Percentiles rank a stretch among this genome's conserved stretches.
These are phyloP conservation scores for Fraxinus floribunda DNA, from an alignment of 305 asterid genomes.

Conservation along the genomic window DNA sequence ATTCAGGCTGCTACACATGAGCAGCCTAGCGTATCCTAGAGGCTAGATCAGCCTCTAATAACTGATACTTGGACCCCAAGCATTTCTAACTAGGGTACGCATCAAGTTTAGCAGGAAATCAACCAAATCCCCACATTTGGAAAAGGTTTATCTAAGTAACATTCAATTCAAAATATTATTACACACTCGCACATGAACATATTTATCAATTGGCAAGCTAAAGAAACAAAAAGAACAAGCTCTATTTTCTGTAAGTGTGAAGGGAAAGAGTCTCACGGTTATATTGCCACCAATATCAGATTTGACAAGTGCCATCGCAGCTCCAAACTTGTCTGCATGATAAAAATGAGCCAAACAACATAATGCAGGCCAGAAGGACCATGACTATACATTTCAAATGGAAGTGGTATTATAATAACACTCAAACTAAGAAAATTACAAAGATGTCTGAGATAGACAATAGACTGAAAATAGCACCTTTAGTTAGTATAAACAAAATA, in stretches of 20 bases:
- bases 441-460: background rate
- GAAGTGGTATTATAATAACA: background rate
- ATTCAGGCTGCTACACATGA: background rate
- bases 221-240: background rate
- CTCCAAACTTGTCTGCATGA: slow-evolving; percentile 82
- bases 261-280: slow-evolving; percentile 48
- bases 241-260: background rate
- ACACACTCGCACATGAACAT: background rate
- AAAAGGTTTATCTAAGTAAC: background rate
- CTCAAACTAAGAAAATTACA: background rate
- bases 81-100: background rate
- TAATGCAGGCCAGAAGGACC: slow-evolving; percentile 4
- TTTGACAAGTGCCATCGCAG: slow-evolving; percentile 91
- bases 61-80: background rate
- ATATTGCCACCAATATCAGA: slow-evolving; percentile 94
- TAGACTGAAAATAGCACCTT: background rate
- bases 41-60: background rate
- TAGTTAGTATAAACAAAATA: background rate
- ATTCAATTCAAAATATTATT: background rate
- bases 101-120: background rate
- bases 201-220: background rate
- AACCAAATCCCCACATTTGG: background rate
- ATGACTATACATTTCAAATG: background rate
- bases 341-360: slow-evolving; percentile 9
- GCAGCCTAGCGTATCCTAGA: background rate